Conservation (phyloP, 163 green algal species). For the Scenedesmus sp. region DNA sequence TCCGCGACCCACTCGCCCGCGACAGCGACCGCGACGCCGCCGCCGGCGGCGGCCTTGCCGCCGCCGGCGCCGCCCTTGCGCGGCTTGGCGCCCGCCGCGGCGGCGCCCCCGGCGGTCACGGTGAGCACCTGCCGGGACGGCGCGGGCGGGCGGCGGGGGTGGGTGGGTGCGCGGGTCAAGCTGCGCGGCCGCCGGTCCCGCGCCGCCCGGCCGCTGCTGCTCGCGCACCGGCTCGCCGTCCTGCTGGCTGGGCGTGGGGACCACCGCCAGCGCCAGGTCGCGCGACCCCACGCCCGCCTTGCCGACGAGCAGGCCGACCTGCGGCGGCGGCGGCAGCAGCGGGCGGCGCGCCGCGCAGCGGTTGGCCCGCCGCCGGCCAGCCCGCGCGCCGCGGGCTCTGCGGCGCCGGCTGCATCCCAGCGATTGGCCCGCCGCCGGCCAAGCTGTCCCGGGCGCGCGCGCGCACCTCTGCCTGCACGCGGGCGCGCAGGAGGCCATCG, state of each 20-base stretch:
- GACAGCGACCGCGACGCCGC: conserved; percentile 13
- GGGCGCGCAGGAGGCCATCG: conserved; percentile 21
- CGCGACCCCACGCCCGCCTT: conserved; percentile 47
- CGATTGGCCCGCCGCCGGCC: too few species aligned
- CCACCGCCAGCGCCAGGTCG: conserved; percentile 37
- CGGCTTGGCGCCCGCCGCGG: conserved; percentile 13
- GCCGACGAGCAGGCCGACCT: conserved; percentile 51
- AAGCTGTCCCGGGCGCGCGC: background rate
- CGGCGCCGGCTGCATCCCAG: too few species aligned
- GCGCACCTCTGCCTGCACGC: conserved; percentile 31
- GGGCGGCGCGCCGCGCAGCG: background rate
- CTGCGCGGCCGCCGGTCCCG: too few species aligned
- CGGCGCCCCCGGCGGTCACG: background rate
- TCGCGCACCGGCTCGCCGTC: conserved; percentile 22
- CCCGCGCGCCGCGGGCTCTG: background rate
- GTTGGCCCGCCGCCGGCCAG: background rate
- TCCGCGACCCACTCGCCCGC: conserved; percentile 44
- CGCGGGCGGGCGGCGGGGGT: too few species aligned
- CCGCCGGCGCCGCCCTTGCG: conserved; percentile 8
- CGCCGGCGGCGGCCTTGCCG: conserved; percentile 8
- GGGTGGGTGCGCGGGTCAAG: too few species aligned
- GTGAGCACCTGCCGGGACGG: conserved; percentile 14
- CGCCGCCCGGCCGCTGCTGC: background rate
- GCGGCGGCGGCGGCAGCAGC: background rate
- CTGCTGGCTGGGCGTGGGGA: conserved; percentile 34